Conservation (phyloP, 2,329 filamentous ascomycete species). For the Paraphoma chrysanthemicola region DNA sequence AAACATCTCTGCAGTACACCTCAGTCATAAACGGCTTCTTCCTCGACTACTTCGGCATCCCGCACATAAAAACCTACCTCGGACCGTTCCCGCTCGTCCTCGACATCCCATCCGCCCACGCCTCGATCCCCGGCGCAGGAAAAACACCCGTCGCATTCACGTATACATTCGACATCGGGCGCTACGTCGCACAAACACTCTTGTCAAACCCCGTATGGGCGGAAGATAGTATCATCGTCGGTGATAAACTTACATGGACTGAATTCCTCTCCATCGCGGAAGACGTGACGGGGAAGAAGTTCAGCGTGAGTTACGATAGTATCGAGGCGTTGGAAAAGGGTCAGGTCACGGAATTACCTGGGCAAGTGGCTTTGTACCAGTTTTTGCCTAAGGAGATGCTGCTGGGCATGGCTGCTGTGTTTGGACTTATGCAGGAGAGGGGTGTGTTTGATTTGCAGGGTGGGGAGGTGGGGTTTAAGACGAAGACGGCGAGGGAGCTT, state of each 20-base stretch:
- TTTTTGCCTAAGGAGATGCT: slow-evolving; percentile 15
- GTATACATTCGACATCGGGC: slow-evolving; percentile 17
- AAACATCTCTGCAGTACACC: slow-evolving; percentile 9
- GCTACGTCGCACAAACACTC: slow-evolving; percentile 11
- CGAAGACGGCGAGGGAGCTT: not conserved
- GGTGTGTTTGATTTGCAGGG: not conserved
- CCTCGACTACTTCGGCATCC: slow-evolving; percentile 13
- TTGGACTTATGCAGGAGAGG: not conserved
- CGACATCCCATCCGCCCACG: slow-evolving; percentile 16
- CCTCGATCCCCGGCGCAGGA: slow-evolving; percentile 20
- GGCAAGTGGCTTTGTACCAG: slow-evolving; percentile 4
- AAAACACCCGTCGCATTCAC: slow-evolving; percentile 16
- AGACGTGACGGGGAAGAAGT: slow-evolving; percentile 44
- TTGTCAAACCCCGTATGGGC: slow-evolving; percentile 39
- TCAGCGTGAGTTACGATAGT: slow-evolving; percentile 15
- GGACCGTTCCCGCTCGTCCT: not conserved
- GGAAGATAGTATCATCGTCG: slow-evolving; percentile 41
- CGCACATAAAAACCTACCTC: slow-evolving; percentile 11
- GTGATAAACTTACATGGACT: slow-evolving; percentile 56
- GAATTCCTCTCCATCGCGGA: slow-evolving; percentile 54
- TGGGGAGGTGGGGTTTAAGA: not conserved
- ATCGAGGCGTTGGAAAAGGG: slow-evolving; percentile 13
- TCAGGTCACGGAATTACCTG: slow-evolving; percentile 22
- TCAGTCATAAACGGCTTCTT: slow-evolving; percentile 16
- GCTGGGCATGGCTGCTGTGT: not conserved